Base-by-base conservation (phyloP, 352 stramenopile species). In the Phytopythium vexans region DNA sequence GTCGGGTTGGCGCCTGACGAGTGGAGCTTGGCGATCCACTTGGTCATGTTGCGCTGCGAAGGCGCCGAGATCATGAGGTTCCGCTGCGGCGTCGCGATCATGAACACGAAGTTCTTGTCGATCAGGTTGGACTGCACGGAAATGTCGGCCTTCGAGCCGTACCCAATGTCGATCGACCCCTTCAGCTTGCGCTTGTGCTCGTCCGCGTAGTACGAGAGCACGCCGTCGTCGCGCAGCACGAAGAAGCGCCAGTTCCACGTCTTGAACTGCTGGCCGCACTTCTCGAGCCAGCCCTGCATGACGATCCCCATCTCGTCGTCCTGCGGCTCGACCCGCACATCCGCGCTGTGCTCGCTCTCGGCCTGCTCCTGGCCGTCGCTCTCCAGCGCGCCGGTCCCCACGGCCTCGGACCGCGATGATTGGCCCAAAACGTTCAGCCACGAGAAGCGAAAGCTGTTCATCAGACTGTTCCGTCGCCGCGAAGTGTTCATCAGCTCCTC, bases 171-270 rank as follows among this genome's bases (percentile, higher is more conserved):
- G 27, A 95, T 83, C 14, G 78, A 81, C 3, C 86, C 86, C 41
- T 95, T 95, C 14, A 83, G 66, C 64, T 86, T 89, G 52, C 77
- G 79, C 38, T 85, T 69, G 37, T 79, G 72, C 52, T 91, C 79
- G 55, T 92, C 79, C 1, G 64, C 71, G 54, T 92, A 95, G 53
- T 94, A 94, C 7, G 77, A 84, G 50, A 95, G 68, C 43, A 90
- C 74, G 34, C 86, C 82, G 60, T 94, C 83, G 44, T 85, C 68
- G 14, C 81, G 77, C 41, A 95, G 66, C 46, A 94, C 86, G 51
- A 95, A 95, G 68, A 91, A 94, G 40, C 83, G 81, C 82, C 76
- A 92, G 58, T 95, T 92, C 86, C 86, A 94, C 46, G 86, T 93
- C 75, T 95, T 94, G 63, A 95, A 91, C 52, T 89, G 81, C 63